Conservation (phyloP, 352 stramenopile genomes). For the Globisporangium nagaii region DNA sequence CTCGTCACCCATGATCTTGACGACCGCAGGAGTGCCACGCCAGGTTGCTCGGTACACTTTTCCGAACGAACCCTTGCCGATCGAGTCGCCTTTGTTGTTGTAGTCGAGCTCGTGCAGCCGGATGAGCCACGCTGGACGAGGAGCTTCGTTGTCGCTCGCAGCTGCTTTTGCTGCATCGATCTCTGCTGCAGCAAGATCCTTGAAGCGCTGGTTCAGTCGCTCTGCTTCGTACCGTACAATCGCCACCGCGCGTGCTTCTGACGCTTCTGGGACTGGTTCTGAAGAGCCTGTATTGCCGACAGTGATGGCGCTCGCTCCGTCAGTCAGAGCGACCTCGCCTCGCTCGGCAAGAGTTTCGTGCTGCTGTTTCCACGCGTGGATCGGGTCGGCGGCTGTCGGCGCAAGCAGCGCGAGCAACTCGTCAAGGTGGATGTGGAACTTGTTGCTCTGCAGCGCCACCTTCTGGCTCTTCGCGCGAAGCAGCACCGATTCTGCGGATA, state of each 20-base stretch:
- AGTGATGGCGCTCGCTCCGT: too few relatives aligned
- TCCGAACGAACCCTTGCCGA: not conserved
- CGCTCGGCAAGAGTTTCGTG: fast-evolving
- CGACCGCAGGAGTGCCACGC: not conserved
- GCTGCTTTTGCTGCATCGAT: not conserved
- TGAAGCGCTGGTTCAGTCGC: not conserved
- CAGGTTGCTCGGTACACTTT: not conserved
- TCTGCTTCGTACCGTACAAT: not conserved
- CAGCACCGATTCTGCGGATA: not conserved
- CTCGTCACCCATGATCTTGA: slow-evolving; percentile 1
- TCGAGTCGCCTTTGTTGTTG: too few relatives aligned
- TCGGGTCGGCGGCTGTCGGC: not conserved
- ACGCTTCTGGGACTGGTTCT: not conserved
- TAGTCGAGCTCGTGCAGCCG: not conserved
- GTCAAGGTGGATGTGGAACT: not conserved
- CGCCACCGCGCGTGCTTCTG: not conserved
- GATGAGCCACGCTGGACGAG: not conserved
- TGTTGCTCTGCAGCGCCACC: not conserved
- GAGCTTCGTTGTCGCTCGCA: not conserved
- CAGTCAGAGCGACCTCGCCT: too few relatives aligned
- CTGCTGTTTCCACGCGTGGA: not conserved
- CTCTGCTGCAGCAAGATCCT: not conserved
- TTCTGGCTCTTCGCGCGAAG: not conserved
- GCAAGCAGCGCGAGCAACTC: not conserved
- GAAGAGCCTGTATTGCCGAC: not conserved